A percentile compares a stretch with the other conserved stretches of the same genome.
Evolutionary conservation across 2,329 filamentous ascomycete species (phyloP).

Genomic region (Verruconis gallopava): DNA sequence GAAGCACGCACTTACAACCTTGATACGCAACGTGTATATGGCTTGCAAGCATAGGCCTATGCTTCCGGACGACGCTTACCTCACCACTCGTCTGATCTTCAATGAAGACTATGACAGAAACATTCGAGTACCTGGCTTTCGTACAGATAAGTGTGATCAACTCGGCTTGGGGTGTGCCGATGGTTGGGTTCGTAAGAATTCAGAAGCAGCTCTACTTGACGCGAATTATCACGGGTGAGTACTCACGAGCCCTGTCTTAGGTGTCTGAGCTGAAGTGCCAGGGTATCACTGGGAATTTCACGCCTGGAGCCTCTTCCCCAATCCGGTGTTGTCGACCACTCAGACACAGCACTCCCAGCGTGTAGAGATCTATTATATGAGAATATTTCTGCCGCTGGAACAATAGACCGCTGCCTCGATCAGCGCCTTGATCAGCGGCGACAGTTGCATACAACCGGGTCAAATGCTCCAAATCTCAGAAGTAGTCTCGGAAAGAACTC

Average conservation of each 20-base stretch:
- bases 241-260: neutral
- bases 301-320: neutral
- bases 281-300: neutral
- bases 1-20: constrained; percentile 28
- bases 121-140: neutral
- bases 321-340: neutral
- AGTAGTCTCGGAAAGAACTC: neutral
- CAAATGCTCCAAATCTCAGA: neutral
- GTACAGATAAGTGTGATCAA: neutral
- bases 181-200: neutral
- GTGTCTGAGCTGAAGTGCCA: neutral
- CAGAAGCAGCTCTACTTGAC: neutral
- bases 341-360: neutral
- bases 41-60: constrained; percentile 21
- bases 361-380: neutral
- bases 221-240: neutral
- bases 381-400: neutral
- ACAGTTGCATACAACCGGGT: neutral
- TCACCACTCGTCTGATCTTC: constrained; percentile 34
- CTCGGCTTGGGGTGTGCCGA: neutral
- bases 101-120: constrained; percentile 24
- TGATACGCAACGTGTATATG: constrained; percentile 29
- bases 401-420: neutral
- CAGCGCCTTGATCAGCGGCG: neutral
- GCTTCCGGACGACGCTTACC: constrained; percentile 19